Evolutionary conservation across 2,329 filamentous ascomycete genomes (phyloP), one percentile per base, ranked within the genome.

Genomic region (Coleophoma crateriformis): DNA sequence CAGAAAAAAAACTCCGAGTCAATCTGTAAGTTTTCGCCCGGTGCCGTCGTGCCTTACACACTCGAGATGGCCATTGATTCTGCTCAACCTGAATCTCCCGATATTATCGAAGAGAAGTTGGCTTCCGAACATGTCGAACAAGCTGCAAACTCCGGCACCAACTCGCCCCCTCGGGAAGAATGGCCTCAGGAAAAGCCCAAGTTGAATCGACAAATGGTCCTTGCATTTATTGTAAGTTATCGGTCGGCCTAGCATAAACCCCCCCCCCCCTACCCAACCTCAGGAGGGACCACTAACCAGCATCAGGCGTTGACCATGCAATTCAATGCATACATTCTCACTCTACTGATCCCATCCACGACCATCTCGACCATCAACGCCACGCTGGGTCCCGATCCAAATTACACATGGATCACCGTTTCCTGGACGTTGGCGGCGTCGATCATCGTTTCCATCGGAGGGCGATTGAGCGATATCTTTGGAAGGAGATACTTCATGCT

Each of bases 391-490:
- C 65, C 65, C 2, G 62, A 65, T 42, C 59, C 64, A 2, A 64
- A 61, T 45, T 66, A 64, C 13, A 61, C 62, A 8, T 69, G 66
- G 66, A 68, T 68, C 27, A 66, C 65, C 2, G 54, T 64, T n/a
- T 62, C 49, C 15, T 65, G 60, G 61, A 61, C 58, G 17, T 59
- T 68, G 7, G 64, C 61, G 17, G 67, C 62, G 14, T 60, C 65
- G 32, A 61, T 67, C 40, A 58, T 68, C 20, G 62, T 69, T 32
- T 64, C 64, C 8, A 60, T 69, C 14, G 63, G 63, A 11, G 64
- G 64, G 6, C 62, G 68, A 22, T 56, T 72, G 1, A 66, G 65
- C 2, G 69, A 71, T 51, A 68, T 71, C 22, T 71, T 71, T 35
- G 68, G 68, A 7, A 54, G 67, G 13, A 63, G 68, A 15, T 71